Evolutionary conservation across 2,329 filamentous ascomycete genomes (phyloP).

Genomic region (Exserohilum rostratum): DNA sequence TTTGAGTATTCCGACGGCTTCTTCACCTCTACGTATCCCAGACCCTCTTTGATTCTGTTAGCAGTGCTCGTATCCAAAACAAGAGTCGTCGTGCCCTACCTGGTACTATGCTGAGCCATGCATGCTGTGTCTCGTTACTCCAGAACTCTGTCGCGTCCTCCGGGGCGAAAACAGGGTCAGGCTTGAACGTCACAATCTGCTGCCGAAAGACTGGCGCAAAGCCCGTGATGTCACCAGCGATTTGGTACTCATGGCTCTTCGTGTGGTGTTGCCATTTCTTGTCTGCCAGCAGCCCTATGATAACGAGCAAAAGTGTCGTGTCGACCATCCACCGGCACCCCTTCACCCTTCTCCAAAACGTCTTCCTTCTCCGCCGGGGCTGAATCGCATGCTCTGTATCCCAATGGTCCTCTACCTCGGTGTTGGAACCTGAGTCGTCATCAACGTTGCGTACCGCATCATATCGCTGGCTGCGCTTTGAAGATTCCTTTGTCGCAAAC

Average conservation of each 20-base stretch:
- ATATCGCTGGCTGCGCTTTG: conserved; percentile 33
- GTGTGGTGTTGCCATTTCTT: conserved; percentile 24
- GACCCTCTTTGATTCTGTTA: conserved; percentile 27
- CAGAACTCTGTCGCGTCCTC: conserved; percentile 40
- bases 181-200: conserved; percentile 37
- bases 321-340: conserved; percentile 36
- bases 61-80: neutral
- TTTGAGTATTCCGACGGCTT: conserved; percentile 29
- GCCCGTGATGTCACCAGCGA: conserved; percentile 40
- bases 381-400: conserved; percentile 19
- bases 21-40: conserved; percentile 41
- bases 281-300: conserved; percentile 36
- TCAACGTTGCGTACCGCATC: conserved; percentile 30
- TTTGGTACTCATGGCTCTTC: conserved; percentile 26
- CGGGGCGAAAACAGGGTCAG: conserved; percentile 33
- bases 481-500: conserved; percentile 8
- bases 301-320: conserved; percentile 36
- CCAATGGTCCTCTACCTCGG: conserved; percentile 37
- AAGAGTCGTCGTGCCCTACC: conserved; percentile 16
- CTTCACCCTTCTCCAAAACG: conserved; percentile 22
- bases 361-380: conserved; percentile 12
- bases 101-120: conserved; percentile 42
- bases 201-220: conserved; percentile 45
- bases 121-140: conserved; percentile 35
- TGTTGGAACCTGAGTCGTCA: conserved; percentile 33